phyloP scores from a whole-genome alignment of 2,329 filamentous ascomycete species.

The Rasamsonia emersonii region DNA sequence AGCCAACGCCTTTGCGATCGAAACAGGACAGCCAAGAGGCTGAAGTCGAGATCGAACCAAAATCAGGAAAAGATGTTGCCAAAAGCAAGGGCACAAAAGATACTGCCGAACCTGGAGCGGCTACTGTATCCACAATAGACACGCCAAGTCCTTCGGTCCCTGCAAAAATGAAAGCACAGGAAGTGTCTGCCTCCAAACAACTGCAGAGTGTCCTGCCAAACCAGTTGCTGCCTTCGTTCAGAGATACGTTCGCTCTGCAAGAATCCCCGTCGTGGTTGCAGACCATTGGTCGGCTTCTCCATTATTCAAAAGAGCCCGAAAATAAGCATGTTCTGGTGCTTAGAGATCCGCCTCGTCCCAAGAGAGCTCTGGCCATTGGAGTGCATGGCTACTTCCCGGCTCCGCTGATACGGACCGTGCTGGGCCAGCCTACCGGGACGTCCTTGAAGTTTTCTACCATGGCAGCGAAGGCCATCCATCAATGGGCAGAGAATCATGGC shows the following conservation, averaged over 20 bases:
- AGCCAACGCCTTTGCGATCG: slow-evolving; percentile 11
- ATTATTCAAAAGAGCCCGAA: slow-evolving; percentile 47
- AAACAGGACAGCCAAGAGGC: slow-evolving; percentile 7
- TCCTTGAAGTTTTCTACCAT: slow-evolving; percentile 88
- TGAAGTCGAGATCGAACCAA: slow-evolving; percentile 11
- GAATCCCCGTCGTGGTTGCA: slow-evolving; percentile 58
- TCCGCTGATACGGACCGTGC: slow-evolving; percentile 74
- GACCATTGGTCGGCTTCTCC: slow-evolving; percentile 36
- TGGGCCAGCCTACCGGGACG: slow-evolving; percentile 91
- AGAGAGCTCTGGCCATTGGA: slow-evolving; percentile 83
- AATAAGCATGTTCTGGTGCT: slow-evolving; percentile 64
- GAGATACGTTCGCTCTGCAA: slow-evolving; percentile 37
- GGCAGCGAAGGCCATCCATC: slow-evolving; percentile 71
- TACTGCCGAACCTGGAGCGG: slow-evolving; percentile 15
- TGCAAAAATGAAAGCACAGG: slow-evolving; percentile 18
- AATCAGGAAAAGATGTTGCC: slow-evolving; percentile 9
- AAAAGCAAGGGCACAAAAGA: slow-evolving; percentile 16
- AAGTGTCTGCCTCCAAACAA: slow-evolving; percentile 26
- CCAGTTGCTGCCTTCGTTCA: slow-evolving; percentile 40
- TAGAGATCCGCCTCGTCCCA: slow-evolving; percentile 62
- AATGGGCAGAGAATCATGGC: slow-evolving; percentile 69
- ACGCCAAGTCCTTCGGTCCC: slow-evolving; percentile 10
- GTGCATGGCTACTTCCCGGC: slow-evolving; percentile 92
- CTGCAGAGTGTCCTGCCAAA: slow-evolving; percentile 33
- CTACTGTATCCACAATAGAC: slow-evolving; percentile 12